Evolutionary conservation across 495 filamentous ascomycete genomes (phyloP).

Genomic region (Recurvomyces mirabilis): DNA sequence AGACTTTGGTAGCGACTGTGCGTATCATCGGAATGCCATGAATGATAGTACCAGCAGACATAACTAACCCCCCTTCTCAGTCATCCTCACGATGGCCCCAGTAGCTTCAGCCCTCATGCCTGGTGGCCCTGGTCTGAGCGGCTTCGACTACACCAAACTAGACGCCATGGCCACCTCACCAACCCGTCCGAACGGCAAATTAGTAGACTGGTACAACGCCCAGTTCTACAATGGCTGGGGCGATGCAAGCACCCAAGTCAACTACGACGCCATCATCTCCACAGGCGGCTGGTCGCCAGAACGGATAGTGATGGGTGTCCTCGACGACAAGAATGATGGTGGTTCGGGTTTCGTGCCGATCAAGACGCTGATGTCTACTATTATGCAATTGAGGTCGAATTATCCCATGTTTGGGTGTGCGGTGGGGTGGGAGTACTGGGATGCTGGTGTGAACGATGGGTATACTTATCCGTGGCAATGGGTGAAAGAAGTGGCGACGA

Average conservation of each 20-base stretch:
- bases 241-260: slow-evolving; percentile 42
- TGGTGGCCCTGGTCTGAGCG: slow-evolving; percentile 51
- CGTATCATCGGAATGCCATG: no score
- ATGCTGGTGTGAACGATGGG: slow-evolving; percentile 44
- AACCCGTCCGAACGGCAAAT: slow-evolving; percentile 18
- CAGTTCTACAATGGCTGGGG: slow-evolving; percentile 85
- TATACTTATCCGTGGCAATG: slow-evolving; percentile 53
- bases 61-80: no score
- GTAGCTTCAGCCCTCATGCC: slow-evolving; percentile 57
- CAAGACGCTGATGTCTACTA: slow-evolving; percentile 20
- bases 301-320: slow-evolving; percentile 59
- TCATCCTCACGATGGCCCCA: slow-evolving; percentile 68
- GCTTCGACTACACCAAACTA: slow-evolving; percentile 60
- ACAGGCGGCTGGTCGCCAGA: slow-evolving; percentile 48
- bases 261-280: slow-evolving; percentile 53
- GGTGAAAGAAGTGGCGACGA: slow-evolving; percentile 20
- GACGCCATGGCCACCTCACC: slow-evolving; percentile 56
- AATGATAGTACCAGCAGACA: no score
- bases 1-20: slow-evolving; percentile 59
- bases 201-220: slow-evolving; percentile 57
- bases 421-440: slow-evolving; percentile 72
- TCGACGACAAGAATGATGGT: slow-evolving; percentile 55
- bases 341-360: slow-evolving; percentile 39
- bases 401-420: slow-evolving; percentile 65
- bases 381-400: slow-evolving; percentile 37